Evolutionary conservation across 2,329 filamentous ascomycete genomes (phyloP), one percentile per base, ranked within the genome.

Genomic region (Cryphonectria japonica): DNA sequence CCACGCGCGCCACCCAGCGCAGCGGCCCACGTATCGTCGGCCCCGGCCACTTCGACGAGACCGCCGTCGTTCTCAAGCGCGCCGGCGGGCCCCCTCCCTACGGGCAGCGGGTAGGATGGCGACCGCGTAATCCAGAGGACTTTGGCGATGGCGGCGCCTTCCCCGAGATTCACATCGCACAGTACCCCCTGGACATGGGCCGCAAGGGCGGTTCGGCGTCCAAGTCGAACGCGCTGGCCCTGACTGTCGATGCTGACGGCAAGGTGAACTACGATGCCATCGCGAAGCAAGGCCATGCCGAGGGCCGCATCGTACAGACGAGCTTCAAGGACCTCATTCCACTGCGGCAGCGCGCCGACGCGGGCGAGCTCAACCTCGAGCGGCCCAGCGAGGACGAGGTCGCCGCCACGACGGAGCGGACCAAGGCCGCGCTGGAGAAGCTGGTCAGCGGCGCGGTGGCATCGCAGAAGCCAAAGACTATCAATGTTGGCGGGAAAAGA

Each of bases 271-370:
- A 98, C 83, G 94, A 97, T 80, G 94, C 95, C 68, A 97, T 99
- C 78, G 95, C 95, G 67, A 88, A 92, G 77, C 92, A 95, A 78
- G 96, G 96, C 19, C 96, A 99, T 80, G 87, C 87, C 78, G 93
- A 94, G 29, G 90, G 89, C 72, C 88, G 95, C 66, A 93, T 98
- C 74, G 91, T 99, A 14, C 96, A 99, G 81, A 91, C 96, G 29
- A 97, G 93, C 11, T 99, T 99, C 85, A 98, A 97, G 80, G 96
- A 98, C 77, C 84, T 99, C 66, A 99, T 99, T 73, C 96, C 96
- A 8, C 86, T 99, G 72, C 89, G 96, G 72, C 95, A 98, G 81
- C 92, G 94, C 75, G 96, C 96, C 73, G 93, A 98, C 82, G 93
- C 94, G 50, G 96, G 96, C 71, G 94, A 98, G 78, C 89, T 99